A percentile compares a stretch with the other conserved stretches of the same genome.
phyloP scores from a whole-genome alignment of 2,329 filamentous ascomycete species.

The Penicillium sp. region DNA sequence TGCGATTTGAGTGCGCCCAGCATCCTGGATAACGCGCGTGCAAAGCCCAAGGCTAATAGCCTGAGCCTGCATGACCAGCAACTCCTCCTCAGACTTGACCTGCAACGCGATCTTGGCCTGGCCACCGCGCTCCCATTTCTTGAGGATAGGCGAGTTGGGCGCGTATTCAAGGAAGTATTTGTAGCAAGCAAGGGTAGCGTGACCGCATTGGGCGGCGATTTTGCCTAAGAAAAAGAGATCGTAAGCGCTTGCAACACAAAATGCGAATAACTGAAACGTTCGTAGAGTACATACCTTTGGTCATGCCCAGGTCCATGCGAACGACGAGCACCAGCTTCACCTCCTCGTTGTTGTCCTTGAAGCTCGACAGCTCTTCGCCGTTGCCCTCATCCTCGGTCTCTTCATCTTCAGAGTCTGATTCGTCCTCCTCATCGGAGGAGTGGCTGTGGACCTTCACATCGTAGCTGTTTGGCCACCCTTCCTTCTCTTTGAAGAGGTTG shows the following conservation, averaged over 20 bases:
- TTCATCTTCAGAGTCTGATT: conserved; percentile 50
- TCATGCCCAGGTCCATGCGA: conserved; percentile 91
- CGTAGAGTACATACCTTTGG: conserved; percentile 59
- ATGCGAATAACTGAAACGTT: background rate
- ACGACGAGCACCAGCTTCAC: conserved; percentile 92
- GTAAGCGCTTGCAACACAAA: background rate
- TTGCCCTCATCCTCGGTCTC: conserved; percentile 60
- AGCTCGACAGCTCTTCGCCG: conserved; percentile 40
- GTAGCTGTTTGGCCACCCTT: conserved; percentile 49
- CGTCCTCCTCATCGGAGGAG: conserved; percentile 37
- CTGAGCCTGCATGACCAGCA: conserved; percentile 66
- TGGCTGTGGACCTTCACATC: conserved; percentile 40
- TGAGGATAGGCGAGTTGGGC: conserved; percentile 54
- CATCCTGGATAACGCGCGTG: conserved; percentile 83
- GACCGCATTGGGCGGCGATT: conserved; percentile 88
- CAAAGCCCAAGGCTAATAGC: conserved; percentile 77
- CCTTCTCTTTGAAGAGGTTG: conserved; percentile 54
- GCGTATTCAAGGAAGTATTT: conserved; percentile 60
- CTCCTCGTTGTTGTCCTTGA: conserved; percentile 58
- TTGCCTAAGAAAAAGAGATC: conserved; percentile 55
- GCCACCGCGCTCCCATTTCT: conserved; percentile 74
- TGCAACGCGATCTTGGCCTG: conserved; percentile 93
- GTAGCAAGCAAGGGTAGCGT: conserved; percentile 97
- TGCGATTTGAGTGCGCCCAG: conserved; percentile 94
- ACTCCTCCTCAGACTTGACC: conserved; percentile 71